phyloP scores from a whole-genome alignment of 257 asterid species.

The Solanum medicagineum region DNA sequence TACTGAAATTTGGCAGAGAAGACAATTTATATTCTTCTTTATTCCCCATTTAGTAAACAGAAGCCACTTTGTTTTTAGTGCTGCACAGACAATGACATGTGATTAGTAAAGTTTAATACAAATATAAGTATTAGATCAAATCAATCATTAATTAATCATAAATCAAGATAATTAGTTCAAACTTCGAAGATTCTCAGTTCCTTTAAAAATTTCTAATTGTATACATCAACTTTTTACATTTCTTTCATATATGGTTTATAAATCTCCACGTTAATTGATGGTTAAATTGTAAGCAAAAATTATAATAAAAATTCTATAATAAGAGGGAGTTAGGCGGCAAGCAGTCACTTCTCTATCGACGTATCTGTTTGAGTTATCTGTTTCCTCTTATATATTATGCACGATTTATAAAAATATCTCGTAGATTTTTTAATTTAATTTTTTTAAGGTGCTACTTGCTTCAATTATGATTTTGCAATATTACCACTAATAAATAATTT shows the following conservation, averaged over 20 bases:
- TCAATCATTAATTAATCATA: neutral
- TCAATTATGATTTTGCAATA: too few relatives aligned
- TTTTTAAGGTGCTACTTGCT: too few relatives aligned
- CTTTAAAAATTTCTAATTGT: neutral
- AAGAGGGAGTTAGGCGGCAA: too few relatives aligned
- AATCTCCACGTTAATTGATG: neutral
- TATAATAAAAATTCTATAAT: neutral
- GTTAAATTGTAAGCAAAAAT: neutral
- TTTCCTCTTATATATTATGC: too few relatives aligned
- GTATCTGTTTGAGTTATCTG: too few relatives aligned
- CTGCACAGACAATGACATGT: neutral
- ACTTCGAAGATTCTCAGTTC: neutral
- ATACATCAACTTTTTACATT: neutral
- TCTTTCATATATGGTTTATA: neutral
- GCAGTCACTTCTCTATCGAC: too few relatives aligned
- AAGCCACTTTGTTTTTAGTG: neutral
- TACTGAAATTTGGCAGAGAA: neutral
- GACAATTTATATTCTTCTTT: neutral
- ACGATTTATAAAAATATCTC: too few relatives aligned
- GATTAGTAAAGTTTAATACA: neutral
- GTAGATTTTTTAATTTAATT: too few relatives aligned
- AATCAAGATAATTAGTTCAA: neutral
- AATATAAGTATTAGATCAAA: neutral
- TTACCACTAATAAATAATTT: too few relatives aligned
- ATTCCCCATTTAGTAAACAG: neutral